phyloP scores from a whole-genome alignment of 129 eudicot genomes.

The Deinandra increscens region DNA sequence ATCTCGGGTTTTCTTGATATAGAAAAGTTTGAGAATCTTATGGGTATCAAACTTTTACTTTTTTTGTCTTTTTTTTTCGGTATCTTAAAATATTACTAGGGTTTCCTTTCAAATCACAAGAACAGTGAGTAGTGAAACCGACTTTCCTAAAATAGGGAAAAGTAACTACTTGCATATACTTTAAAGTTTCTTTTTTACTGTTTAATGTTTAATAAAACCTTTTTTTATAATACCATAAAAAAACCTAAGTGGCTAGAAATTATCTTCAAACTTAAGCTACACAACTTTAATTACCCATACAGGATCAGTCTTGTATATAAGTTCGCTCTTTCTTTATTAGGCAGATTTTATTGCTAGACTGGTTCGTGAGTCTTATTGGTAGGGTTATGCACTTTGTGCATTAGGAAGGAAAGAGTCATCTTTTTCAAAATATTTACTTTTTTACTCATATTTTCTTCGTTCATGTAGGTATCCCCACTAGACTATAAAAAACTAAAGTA shows the following conservation, averaged over 20 bases:
- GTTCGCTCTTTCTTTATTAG: not conserved
- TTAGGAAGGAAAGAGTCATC: too few relatives aligned
- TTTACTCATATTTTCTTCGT: too few relatives aligned
- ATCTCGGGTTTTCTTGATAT: not conserved
- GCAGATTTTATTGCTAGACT: not conserved
- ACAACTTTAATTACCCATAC: too few relatives aligned
- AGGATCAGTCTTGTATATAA: too few relatives aligned
- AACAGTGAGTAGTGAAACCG: slow-evolving; percentile 14
- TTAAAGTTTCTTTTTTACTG: not conserved
- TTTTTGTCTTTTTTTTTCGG: slow-evolving; percentile 20
- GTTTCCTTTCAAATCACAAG: slow-evolving; percentile 25
- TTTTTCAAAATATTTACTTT: too few relatives aligned
- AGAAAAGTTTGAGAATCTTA: slow-evolving; percentile 18
- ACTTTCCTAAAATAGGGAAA: slow-evolving; percentile 25
- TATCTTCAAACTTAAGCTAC: too few relatives aligned
- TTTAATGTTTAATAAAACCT: too few relatives aligned
- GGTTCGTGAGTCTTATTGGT: slow-evolving; percentile 9
- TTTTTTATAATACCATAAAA: too few relatives aligned
- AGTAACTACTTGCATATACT: not conserved
- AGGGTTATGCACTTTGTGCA: not conserved
- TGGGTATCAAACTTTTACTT: not conserved
- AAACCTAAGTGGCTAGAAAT: too few relatives aligned
- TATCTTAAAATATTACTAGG: slow-evolving; percentile 22
- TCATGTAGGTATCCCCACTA: too few relatives aligned
- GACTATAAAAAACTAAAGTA: too few relatives aligned